Evolutionary conservation across 2,329 filamentous ascomycete species (phyloP).

Genomic region (Paecilomyces variotii): DNA sequence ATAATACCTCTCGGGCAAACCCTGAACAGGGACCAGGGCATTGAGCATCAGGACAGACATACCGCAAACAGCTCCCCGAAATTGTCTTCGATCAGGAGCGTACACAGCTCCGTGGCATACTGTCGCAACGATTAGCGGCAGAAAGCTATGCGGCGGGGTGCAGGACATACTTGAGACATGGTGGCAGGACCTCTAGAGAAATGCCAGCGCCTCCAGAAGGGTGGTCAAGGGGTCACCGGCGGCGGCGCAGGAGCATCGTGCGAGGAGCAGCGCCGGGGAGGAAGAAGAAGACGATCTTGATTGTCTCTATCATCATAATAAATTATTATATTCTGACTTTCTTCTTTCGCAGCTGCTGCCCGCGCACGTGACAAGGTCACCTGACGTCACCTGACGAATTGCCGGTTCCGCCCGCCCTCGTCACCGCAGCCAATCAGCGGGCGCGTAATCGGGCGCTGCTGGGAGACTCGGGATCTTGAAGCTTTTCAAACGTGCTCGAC

Average conservation of each 20-base stretch:
- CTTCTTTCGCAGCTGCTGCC: constrained; percentile 7
- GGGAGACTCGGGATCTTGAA: constrained; percentile 32
- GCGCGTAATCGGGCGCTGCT: constrained; percentile 24
- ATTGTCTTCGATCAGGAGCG: constrained; percentile 77
- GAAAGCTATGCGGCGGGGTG: constrained; percentile 13
- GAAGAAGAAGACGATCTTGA: not conserved
- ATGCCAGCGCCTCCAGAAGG: constrained; percentile 73
- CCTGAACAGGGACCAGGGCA: not conserved
- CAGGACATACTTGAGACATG: constrained; percentile 48
- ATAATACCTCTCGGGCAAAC: not conserved
- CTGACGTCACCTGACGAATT: constrained; percentile 15
- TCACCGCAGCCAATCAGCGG: constrained; percentile 31
- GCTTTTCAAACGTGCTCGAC: constrained; percentile 31
- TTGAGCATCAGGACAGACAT: constrained; percentile 34
- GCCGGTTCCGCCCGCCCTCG: constrained; percentile 33
- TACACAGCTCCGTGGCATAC: constrained; percentile 78
- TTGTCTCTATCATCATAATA: not conserved
- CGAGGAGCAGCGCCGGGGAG: constrained; percentile 5
- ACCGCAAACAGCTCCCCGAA: constrained; percentile 91
- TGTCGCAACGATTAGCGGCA: constrained; percentile 30
- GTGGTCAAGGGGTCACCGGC: constrained; percentile 60
- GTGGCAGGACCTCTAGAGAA: constrained; percentile 60
- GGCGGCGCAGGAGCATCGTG: constrained; percentile 20
- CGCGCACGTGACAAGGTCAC: not conserved
- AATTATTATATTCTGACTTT: not conserved